Conservation (phyloP, 1,284 basidiomycete species). For the Lignosus rhinocerotis region DNA sequence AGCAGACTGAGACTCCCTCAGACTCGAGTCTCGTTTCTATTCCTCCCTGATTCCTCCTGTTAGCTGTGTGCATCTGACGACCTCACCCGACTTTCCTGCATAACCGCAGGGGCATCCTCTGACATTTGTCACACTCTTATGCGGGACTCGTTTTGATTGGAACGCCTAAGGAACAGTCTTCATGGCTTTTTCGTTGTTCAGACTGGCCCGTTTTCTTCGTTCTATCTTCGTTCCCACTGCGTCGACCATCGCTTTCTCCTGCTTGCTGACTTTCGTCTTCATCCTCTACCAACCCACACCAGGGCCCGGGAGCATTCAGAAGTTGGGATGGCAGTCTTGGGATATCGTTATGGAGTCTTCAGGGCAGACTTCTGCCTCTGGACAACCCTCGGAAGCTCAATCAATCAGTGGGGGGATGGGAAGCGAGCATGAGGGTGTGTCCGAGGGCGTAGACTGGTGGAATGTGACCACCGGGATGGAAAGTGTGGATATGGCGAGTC, state of each 20-base stretch:
- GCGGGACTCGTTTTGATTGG: not conserved
- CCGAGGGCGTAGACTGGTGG: constrained; percentile 67
- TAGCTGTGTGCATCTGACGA: too few species aligned
- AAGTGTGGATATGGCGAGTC: constrained; percentile 49
- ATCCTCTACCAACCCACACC: constrained; percentile 73
- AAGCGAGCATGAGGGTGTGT: constrained; percentile 9
- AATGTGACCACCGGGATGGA: constrained; percentile 47
- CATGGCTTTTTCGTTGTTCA: constrained; percentile 33
- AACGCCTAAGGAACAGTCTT: not conserved
- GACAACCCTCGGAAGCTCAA: constrained; percentile 3
- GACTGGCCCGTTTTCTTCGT: constrained; percentile 42
- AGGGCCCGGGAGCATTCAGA: constrained; percentile 70
- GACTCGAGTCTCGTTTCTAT: too few species aligned
- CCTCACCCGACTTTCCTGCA: too few species aligned
- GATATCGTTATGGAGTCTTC: constrained; percentile 50
- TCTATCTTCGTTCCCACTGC: constrained; percentile 58
- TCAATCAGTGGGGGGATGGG: constrained; percentile 3
- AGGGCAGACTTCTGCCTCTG: not conserved
- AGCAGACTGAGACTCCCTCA: constrained; percentile 45
- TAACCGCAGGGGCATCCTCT: too few species aligned
- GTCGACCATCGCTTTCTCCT: constrained; percentile 64
- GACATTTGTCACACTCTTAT: not conserved
- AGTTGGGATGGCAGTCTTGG: constrained; percentile 92
- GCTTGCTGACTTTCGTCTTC: constrained; percentile 73
- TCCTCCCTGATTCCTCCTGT: too few species aligned